Conservation (phyloP, 441 rosid species). For the Codiaeum variegatum region DNA sequence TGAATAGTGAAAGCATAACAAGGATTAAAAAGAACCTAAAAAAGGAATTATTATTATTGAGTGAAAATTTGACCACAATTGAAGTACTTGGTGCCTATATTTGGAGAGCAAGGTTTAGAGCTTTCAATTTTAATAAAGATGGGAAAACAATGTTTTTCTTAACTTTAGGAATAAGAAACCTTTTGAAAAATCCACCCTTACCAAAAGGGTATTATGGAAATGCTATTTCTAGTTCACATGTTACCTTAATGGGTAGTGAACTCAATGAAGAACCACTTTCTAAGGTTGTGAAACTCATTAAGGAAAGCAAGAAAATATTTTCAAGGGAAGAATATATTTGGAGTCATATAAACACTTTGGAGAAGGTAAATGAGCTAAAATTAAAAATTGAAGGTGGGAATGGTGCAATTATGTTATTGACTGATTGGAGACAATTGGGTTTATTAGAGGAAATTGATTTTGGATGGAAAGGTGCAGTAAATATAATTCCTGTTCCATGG, state of each 20-base stretch:
- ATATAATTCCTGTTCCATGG: slow-evolving; percentile 43
- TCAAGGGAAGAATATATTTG: slow-evolving; percentile 23
- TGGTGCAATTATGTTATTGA: slow-evolving; percentile 37
- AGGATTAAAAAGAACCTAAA: slow-evolving; percentile 29
- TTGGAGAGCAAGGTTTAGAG: slow-evolving; percentile 48
- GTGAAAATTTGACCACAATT: slow-evolving; percentile 34
- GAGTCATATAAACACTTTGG: slow-evolving; percentile 21
- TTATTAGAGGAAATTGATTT: slow-evolving; percentile 42
- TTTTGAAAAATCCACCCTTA: slow-evolving; percentile 34
- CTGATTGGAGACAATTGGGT: slow-evolving; percentile 56
- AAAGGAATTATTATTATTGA: slow-evolving; percentile 16
- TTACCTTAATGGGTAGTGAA: slow-evolving; percentile 26
- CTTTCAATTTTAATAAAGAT: slow-evolving; percentile 36
- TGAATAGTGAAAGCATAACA: slow-evolving; percentile 33
- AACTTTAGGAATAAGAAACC: slow-evolving; percentile 40
- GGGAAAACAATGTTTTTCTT: slow-evolving; percentile 34
- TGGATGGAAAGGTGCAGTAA: slow-evolving; percentile 43
- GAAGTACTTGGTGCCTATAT: slow-evolving; percentile 50
- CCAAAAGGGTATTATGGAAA: slow-evolving; percentile 52
- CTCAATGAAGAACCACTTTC: slow-evolving; percentile 28
- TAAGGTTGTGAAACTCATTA: slow-evolving; percentile 30
- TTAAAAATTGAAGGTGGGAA: slow-evolving; percentile 27
- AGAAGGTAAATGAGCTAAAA: slow-evolving; percentile 27
- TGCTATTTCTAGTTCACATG: slow-evolving; percentile 38
- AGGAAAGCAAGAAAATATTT: slow-evolving; percentile 33